Conservation (phyloP, 306 rosid species). For the Trifolium dubium region DNA sequence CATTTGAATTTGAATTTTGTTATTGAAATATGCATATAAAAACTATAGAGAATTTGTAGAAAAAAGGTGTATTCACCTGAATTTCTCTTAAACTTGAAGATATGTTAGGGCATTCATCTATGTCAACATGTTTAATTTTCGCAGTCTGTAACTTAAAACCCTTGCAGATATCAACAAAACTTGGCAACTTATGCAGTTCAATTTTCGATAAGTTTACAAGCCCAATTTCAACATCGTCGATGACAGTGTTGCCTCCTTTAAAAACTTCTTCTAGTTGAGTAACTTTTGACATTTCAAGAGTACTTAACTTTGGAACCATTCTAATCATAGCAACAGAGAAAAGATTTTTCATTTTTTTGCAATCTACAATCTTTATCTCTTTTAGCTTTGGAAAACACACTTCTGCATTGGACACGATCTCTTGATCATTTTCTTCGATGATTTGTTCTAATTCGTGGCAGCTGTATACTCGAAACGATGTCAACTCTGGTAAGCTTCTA, state of each 20-base stretch:
- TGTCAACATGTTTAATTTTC: not conserved
- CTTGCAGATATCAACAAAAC: slow-evolving; percentile 17
- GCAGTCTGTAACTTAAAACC: not conserved
- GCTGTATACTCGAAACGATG: not conserved
- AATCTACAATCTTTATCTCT: not conserved
- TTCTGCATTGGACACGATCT: not conserved
- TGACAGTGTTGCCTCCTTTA: not conserved
- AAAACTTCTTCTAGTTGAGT: not conserved
- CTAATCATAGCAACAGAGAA: slow-evolving; percentile 2
- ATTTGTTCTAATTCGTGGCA: slow-evolving; percentile 1
- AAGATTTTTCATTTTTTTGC: not conserved
- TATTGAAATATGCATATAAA: not conserved
- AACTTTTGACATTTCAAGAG: not conserved
- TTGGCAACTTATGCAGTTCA: not conserved
- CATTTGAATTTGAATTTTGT: not conserved
- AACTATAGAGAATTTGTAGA: not conserved
- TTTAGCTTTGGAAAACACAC: slow-evolving; percentile 3
- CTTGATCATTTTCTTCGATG: not conserved
- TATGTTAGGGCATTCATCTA: not conserved
- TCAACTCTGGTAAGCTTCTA: slow-evolving; percentile 2
- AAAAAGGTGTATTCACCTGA: not conserved
- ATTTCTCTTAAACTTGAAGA: not conserved
- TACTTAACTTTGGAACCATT: not conserved
- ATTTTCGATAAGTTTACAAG: not conserved
- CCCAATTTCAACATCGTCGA: not conserved